Evolutionary conservation across 148 eudicot genomes (phyloP).

Genomic region (Chenopodium suecicum): DNA sequence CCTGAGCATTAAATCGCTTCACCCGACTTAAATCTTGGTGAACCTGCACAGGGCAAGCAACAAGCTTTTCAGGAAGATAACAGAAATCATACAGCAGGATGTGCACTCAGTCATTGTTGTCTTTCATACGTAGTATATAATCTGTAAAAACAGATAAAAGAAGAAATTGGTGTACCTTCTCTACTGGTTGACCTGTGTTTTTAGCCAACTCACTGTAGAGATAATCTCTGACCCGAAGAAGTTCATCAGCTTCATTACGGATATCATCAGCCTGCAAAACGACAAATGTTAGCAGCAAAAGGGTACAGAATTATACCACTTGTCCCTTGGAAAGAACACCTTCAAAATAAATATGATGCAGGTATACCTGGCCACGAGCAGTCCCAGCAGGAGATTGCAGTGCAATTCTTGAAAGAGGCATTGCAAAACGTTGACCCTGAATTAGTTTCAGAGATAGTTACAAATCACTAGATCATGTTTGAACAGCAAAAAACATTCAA

Average conservation of each 20-base stretch:
- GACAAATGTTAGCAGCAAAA: slow-evolving; percentile 6
- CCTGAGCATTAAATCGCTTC: slow-evolving; percentile 69
- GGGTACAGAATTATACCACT: background rate
- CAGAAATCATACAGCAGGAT: background rate
- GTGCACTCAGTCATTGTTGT: background rate
- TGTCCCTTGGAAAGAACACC: background rate
- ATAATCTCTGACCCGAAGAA: slow-evolving; percentile 75
- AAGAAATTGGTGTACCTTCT: slow-evolving; percentile 47
- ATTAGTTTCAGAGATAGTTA: slow-evolving; percentile 5
- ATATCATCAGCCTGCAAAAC: slow-evolving; percentile 76
- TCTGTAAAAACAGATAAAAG: background rate
- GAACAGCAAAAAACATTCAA: background rate
- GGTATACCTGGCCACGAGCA: slow-evolving; percentile 77
- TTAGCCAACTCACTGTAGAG: slow-evolving; percentile 72
- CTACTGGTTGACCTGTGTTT: slow-evolving; percentile 83
- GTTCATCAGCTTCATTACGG: slow-evolving; percentile 74
- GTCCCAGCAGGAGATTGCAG: slow-evolving; percentile 78
- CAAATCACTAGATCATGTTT: background rate
- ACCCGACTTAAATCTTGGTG: slow-evolving; percentile 59
- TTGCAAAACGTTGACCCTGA: slow-evolving; percentile 74
- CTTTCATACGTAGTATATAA: background rate
- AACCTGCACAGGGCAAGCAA: slow-evolving; percentile 51
- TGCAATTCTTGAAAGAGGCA: slow-evolving; percentile 76
- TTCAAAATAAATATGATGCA: background rate
- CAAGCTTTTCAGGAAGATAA: background rate